These are phyloP conservation scores for Moelleriella libera DNA, from an alignment of 2,329 filamentous ascomycete species.

Conservation along the genomic window DNA sequence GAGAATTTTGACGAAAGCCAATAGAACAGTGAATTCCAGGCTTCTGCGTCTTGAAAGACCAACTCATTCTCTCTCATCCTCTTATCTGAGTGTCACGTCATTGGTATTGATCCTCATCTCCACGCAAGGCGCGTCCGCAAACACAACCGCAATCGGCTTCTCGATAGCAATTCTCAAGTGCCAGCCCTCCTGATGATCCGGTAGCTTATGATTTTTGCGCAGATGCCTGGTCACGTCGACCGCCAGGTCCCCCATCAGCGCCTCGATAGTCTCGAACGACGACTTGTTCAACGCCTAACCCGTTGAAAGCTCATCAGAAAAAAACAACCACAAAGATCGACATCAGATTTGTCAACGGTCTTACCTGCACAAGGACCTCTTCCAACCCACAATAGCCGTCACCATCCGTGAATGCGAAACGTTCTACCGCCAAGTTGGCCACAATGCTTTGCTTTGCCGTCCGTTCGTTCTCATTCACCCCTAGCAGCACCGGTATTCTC, in stretches of 20 bases:
- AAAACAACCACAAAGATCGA: neutral
- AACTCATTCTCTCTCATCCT: too few species aligned
- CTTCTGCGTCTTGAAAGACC: neutral
- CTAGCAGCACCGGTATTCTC: slow-evolving; percentile 53
- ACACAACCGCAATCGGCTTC: slow-evolving; percentile 60
- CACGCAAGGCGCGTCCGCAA: slow-evolving; percentile 57
- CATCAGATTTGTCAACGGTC: neutral
- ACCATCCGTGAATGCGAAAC: slow-evolving; percentile 19
- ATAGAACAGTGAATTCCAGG: too few species aligned
- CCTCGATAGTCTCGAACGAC: slow-evolving; percentile 49
- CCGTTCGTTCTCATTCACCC: slow-evolving; percentile 60
- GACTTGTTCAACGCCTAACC: slow-evolving; percentile 38
- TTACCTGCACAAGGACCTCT: slow-evolving; percentile 43
- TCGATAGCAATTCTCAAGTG: slow-evolving; percentile 47
- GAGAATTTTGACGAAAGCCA: too few species aligned
- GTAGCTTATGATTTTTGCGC: slow-evolving; percentile 7
- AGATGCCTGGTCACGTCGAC: slow-evolving; percentile 30
- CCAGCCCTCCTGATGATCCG: slow-evolving; percentile 19
- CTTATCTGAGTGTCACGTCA: slow-evolving; percentile 4
- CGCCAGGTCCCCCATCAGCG: slow-evolving; percentile 36
- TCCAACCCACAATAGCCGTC: slow-evolving; percentile 46
- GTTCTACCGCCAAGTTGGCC: slow-evolving; percentile 47
- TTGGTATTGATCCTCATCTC: slow-evolving; percentile 27
- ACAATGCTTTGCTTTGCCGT: slow-evolving; percentile 51
- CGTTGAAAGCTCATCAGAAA: neutral